These are phyloP conservation scores for Globisporangium heterothallicum DNA, from an alignment of 352 stramenopile genomes.

Conservation along the genomic window DNA sequence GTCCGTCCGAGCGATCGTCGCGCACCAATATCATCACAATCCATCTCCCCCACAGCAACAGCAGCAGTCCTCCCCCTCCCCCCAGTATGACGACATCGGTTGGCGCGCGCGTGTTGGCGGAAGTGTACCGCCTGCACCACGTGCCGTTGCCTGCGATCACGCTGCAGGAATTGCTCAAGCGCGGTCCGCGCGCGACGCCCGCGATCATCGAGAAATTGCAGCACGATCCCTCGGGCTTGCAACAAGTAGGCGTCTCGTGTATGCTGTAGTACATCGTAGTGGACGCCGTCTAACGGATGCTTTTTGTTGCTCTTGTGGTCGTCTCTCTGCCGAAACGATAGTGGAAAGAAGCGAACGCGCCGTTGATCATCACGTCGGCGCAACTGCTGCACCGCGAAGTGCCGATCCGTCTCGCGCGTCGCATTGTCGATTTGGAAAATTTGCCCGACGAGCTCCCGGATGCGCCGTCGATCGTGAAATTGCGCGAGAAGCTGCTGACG, in stretches of 20 bases:
- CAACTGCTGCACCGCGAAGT: constrained; percentile 75
- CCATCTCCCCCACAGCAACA: too few relatives aligned
- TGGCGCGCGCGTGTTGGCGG: constrained; percentile 59
- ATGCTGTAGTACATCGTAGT: background rate
- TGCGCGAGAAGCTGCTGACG: constrained; percentile 55
- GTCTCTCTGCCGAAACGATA: too few relatives aligned
- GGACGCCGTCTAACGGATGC: background rate
- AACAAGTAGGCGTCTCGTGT: constrained; percentile 16
- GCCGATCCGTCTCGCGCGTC: constrained; percentile 71
- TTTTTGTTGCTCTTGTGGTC: background rate
- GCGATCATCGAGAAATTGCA: constrained; percentile 47
- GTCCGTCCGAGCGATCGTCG: too few relatives aligned
- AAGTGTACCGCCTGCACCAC: constrained; percentile 82
- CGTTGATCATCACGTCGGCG: constrained; percentile 71
- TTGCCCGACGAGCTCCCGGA: constrained; percentile 61
- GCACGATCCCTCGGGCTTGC: constrained; percentile 35
- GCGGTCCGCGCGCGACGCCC: constrained; percentile 43
- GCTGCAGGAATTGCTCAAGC: constrained; percentile 68
- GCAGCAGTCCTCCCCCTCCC: too few relatives aligned
- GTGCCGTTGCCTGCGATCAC: constrained; percentile 77
- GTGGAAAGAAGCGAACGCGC: constrained; percentile 64
- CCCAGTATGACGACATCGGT: constrained; percentile 25
- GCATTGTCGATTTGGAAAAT: constrained; percentile 83
- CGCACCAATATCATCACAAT: too few relatives aligned
- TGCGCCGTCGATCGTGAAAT: constrained; percentile 47